These are phyloP conservation scores for Ascochyta fabae DNA, from an alignment of 2,329 filamentous ascomycete genomes.

Conservation along the genomic window DNA sequence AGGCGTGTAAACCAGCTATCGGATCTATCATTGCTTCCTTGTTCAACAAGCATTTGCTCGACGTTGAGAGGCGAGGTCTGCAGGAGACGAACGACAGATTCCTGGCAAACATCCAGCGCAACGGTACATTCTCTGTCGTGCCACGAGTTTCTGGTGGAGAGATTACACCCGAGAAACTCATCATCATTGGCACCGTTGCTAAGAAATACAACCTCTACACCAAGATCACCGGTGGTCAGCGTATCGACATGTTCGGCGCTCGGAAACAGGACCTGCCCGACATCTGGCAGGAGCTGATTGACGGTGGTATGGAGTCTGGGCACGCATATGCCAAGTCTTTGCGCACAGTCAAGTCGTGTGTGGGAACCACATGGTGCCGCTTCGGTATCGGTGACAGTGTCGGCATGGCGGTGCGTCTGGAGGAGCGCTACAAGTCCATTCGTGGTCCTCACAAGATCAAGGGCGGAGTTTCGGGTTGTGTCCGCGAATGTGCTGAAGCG, in stretches of 20 bases:
- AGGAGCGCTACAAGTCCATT: conserved; percentile 91
- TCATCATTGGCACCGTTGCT: conserved; percentile 82
- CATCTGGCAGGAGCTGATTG: conserved; percentile 82
- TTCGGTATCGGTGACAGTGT: conserved; percentile 90
- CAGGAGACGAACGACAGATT: conserved; percentile 93
- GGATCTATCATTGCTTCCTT: conserved; percentile 81
- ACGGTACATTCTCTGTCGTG: conserved; percentile 88
- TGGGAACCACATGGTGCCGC: conserved; percentile 89
- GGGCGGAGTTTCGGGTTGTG: conserved; percentile 86
- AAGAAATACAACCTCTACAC: conserved; percentile 85
- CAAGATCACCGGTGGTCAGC: conserved; percentile 90
- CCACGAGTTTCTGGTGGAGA: conserved; percentile 84
- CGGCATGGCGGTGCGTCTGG: conserved; percentile 84
- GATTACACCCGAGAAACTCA: conserved; percentile 84
- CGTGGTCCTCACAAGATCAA: conserved; percentile 91
- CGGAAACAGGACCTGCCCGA: conserved; percentile 82
- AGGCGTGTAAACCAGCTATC: conserved; percentile 83
- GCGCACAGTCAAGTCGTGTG: conserved; percentile 88
- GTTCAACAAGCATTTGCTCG: conserved; percentile 84
- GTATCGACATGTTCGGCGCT: conserved; percentile 92
- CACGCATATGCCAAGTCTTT: conserved; percentile 91
- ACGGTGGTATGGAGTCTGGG: conserved; percentile 87
- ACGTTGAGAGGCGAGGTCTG: conserved; percentile 71
- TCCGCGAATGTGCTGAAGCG: conserved; percentile 91
- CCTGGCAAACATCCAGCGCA: conserved; percentile 87